Conservation (phyloP, 805 yeast species). For the Wickerhamomyces mucosus region DNA sequence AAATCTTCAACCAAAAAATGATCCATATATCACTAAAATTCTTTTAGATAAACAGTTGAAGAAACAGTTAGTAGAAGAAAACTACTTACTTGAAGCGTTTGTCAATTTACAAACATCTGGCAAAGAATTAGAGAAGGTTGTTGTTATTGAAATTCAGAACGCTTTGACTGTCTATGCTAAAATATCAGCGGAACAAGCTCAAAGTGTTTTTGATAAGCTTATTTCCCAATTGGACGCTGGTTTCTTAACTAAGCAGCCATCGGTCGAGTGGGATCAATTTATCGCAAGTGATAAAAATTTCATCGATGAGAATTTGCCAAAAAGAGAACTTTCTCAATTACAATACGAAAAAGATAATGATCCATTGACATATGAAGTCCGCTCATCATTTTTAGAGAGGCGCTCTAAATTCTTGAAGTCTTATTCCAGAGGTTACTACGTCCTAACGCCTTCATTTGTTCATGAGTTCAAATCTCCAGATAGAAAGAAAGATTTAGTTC, state of each 20-base stretch:
- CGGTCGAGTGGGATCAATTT: slow-evolving; percentile 84
- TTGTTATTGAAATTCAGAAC: slow-evolving; percentile 77
- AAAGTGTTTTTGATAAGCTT: slow-evolving; percentile 55
- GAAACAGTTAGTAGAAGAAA: slow-evolving; percentile 74
- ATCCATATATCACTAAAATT: slow-evolving; percentile 73
- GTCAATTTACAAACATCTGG: slow-evolving; percentile 82
- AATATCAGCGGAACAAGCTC: slow-evolving; percentile 63
- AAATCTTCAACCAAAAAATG: slow-evolving; percentile 45
- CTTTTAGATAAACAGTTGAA: slow-evolving; percentile 68
- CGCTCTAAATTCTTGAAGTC: slow-evolving; percentile 86
- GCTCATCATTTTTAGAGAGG: slow-evolving; percentile 78
- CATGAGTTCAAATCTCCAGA: slow-evolving; percentile 87
- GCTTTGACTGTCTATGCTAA: slow-evolving; percentile 67
- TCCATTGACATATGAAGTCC: slow-evolving; percentile 55
- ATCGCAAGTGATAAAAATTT: slow-evolving; percentile 64
- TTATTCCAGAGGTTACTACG: slow-evolving; percentile 87
- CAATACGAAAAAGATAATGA: slow-evolving; percentile 60
- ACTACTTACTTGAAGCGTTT: slow-evolving; percentile 80
- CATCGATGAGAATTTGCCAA: slow-evolving; percentile 51
- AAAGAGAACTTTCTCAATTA: slow-evolving; percentile 53
- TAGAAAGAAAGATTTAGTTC: slow-evolving; percentile 69
- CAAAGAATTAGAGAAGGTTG: slow-evolving; percentile 79
- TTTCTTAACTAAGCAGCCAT: slow-evolving; percentile 67
- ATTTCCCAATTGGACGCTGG: slow-evolving; percentile 60
- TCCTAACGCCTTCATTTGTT: slow-evolving; percentile 75